phyloP scores from a whole-genome alignment of 2,329 filamentous ascomycete genomes.

The Xylariomycetidae sp. region DNA sequence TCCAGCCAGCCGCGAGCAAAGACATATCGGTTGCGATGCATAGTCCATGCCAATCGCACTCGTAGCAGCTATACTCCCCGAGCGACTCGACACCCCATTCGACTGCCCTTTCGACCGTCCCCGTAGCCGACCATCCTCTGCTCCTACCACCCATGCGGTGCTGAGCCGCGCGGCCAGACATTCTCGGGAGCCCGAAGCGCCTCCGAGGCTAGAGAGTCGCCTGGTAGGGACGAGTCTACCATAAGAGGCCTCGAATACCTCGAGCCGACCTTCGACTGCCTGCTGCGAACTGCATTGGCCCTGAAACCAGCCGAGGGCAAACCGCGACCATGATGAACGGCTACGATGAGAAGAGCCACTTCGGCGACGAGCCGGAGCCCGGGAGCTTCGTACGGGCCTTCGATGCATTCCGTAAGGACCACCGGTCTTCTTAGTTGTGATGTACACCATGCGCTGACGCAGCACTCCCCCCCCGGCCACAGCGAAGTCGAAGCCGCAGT shows the following conservation, averaged over 20 bases:
- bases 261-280: background rate
- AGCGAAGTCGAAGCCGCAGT: conserved; percentile 96
- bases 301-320: background rate
- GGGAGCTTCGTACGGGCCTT: conserved; percentile 74
- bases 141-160: conserved; percentile 14
- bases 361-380: conserved; percentile 71
- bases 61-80: too few relatives aligned
- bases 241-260: too few relatives aligned
- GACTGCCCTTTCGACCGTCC: too few relatives aligned
- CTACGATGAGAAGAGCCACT: conserved; percentile 58
- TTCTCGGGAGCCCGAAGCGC: conserved; percentile 18
- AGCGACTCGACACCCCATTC: too few relatives aligned
- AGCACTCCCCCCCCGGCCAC: conserved; percentile 3
- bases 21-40: too few relatives aligned
- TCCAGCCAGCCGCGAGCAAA: too few relatives aligned
- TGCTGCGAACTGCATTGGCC: conserved; percentile 6
- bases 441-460: too few relatives aligned
- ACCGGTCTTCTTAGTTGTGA: too few relatives aligned
- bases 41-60: too few relatives aligned
- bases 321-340: conserved; percentile 60
- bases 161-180: conserved; percentile 12
- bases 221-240: too few relatives aligned
- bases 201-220: conserved; percentile 10
- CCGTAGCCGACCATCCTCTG: background rate
- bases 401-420: conserved; percentile 83